Evolutionary conservation across 805 yeast species (phyloP), one percentile per base, ranked within the genome.

Genomic region (Barnettozyma pratensis): DNA sequence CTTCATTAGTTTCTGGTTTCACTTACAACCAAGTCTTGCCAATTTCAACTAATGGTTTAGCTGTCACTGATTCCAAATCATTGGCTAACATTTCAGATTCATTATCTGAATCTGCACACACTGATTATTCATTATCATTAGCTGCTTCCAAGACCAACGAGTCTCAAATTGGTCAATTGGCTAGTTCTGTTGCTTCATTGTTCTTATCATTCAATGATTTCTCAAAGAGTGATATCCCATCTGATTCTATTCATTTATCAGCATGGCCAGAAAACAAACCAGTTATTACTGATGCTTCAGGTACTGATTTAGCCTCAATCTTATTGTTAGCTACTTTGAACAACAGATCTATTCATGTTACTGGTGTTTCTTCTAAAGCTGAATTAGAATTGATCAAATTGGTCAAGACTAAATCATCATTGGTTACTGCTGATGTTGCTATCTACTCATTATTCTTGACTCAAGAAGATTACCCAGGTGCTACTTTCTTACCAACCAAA

Each of bases 251-350:
- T 31, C 95, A 87, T 59, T 81, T 90, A 60, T 81, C 83, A 54
- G 71, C 80, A 35, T 91, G 97, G 97, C 96, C 96, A 46, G 74
- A 76, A 45, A 69, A 69, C 60, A 90, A 89, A 72, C 92, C 94
- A 51, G 85, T 92, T 52, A 77, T 91, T 54, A 89, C 97, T 39
- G 97, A 92, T 69, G 97, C 98, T 44, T 83, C 80, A 65, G 83
- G 92, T 28, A 87, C 97, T 37, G 92, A 89, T 61, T 75, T 92
- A 62, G 98, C 98, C n/a, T 87, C 96, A 4, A 85, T 91, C 41
- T 73, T 92, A 65, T 77, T 92, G 61, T 74, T 92, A 69, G 96
- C 97, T 40, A 86, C 96, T 29, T 77, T 92, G 64, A 90, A 87
- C 74, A 78, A 73, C 70, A 80, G 96, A 62, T 74, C 89, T 38